Evolutionary conservation across 2,329 filamentous ascomycete species (phyloP).

Genomic region (Scleromitrula shiraiana): DNA sequence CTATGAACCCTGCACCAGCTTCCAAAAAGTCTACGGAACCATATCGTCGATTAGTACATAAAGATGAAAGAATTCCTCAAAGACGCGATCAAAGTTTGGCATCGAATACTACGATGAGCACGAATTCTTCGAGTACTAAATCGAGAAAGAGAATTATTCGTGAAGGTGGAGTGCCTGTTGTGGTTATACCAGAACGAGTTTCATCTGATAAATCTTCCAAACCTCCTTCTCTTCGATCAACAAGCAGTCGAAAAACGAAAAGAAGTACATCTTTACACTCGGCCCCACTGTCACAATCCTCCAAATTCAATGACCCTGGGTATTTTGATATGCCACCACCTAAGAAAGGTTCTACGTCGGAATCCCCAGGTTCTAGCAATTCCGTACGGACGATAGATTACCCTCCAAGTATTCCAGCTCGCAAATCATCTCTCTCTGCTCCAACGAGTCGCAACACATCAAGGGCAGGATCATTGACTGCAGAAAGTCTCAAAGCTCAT

Average conservation of each 20-base stretch:
- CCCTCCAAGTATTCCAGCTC: constrained; percentile 47
- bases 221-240: constrained; percentile 52
- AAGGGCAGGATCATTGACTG: constrained; percentile 46
- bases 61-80: constrained; percentile 19
- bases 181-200: constrained; percentile 51
- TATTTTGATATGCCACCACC: constrained; percentile 35
- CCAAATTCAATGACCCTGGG: constrained; percentile 37
- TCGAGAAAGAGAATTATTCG: constrained; percentile 52
- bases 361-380: constrained; percentile 24
- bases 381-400: constrained; percentile 49
- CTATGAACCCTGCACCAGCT: constrained; percentile 34
- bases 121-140: constrained; percentile 42
- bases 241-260: constrained; percentile 49
- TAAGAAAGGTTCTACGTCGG: constrained; percentile 23
- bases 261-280: constrained; percentile 46
- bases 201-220: constrained; percentile 41
- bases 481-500: constrained; percentile 50
- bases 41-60: constrained; percentile 21
- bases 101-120: constrained; percentile 42
- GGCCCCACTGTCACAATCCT: constrained; percentile 35
- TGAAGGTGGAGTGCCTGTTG: constrained; percentile 52
- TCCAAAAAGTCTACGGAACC: constrained; percentile 30
- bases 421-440: constrained; percentile 54
- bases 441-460: constrained; percentile 52
- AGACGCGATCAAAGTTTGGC: constrained; percentile 33